Evolutionary conservation across 257 asterid genomes (phyloP), one percentile per base, ranked within the genome.

Genomic region (Fraxinus americana): DNA sequence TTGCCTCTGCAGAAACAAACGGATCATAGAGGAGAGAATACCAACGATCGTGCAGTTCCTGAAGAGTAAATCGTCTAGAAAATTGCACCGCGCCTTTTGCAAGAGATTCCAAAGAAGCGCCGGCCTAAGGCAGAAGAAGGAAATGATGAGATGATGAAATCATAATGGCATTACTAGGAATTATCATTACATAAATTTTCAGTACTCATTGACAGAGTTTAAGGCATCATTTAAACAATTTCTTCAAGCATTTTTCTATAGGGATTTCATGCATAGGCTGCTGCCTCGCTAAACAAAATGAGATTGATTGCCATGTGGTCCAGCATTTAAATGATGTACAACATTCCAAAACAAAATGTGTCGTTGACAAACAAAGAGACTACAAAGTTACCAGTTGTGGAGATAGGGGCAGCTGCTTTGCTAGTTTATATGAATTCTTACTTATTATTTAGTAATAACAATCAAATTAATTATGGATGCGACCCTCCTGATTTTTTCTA

Each of bases 21-120:
- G 96, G 91, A 81, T 92, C 98, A 77, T 94, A 94, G 70, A 91
- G 96, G 66, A 92, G 94, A 77, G 98, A 84, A 78, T n/a, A 69
- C 98, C 98, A 94, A 70, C 92, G 97, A 73, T 89, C 86, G 61
- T 84, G 87, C 76, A 94, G 82, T 82, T 92, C 96, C 76, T 89
- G 86, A 68, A 89, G 38, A 2, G 90, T 88, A 82, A 82, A 92
- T 72, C 85, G 82, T 30, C 84, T 89, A 68, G 98, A 92, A 84
- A 94, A 94, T 77, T 87, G 88, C 78, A 91, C 93, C 7, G 94
- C 94, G 8, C 98, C 97, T 90, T 86, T 91, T 19, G 98, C 94
- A 72, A 94, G 96, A 81, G 92, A 88, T 80, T 92, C 97, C 84
- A 94, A 82, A 35, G 98, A 90, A 68, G 98, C 96, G 74, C 98